Evolutionary conservation across 495 filamentous ascomycete genomes (phyloP).

Genomic region (Penicillium paradoxum): DNA sequence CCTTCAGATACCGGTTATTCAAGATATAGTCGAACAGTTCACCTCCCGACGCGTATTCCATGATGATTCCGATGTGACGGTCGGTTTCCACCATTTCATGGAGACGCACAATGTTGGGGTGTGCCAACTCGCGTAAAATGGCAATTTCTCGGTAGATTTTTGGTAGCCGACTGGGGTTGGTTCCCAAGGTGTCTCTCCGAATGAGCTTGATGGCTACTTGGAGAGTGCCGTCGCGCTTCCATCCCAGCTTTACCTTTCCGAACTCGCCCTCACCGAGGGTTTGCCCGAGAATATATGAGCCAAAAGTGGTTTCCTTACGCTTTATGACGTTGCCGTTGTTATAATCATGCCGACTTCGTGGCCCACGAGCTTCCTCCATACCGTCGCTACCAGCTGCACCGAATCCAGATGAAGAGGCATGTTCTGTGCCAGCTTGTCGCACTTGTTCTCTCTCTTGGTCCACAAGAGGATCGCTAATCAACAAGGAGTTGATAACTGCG

Average conservation of each 20-base stretch:
- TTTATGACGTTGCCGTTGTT: conserved; percentile 41
- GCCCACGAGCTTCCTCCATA: conserved; percentile 57
- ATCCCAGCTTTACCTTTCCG: conserved; percentile 98
- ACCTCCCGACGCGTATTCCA: conserved; percentile 96
- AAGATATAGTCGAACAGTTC: conserved; percentile 98
- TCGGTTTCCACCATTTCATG: conserved; percentile 99
- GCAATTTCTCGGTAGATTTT: conserved; percentile 97
- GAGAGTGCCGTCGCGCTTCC: conserved; percentile 91
- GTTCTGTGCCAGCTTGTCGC: conserved; percentile 57
- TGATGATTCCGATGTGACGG: conserved; percentile 92
- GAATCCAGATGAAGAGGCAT: conserved; percentile 49
- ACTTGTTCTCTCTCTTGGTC: conserved; percentile 74
- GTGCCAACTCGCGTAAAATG: conserved; percentile 78
- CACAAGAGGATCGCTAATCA: conserved; percentile 73
- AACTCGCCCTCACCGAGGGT: conserved; percentile 99
- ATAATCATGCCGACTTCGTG: conserved; percentile 77
- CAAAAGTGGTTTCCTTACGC: conserved; percentile 82
- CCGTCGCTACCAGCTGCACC: conserved; percentile 50
- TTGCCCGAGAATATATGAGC: conserved; percentile 90
- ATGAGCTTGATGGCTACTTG: conserved; percentile 99
- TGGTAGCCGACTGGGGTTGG: conserved; percentile 78
- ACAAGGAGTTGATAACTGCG: conserved; percentile 66
- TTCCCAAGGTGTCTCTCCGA: conserved; percentile 78
- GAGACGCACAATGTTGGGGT: conserved; percentile 94
- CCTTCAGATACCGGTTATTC: conserved; percentile 92